phyloP scores from a whole-genome alignment of 495 filamentous ascomycete genomes.

The Penicillium soppii region DNA sequence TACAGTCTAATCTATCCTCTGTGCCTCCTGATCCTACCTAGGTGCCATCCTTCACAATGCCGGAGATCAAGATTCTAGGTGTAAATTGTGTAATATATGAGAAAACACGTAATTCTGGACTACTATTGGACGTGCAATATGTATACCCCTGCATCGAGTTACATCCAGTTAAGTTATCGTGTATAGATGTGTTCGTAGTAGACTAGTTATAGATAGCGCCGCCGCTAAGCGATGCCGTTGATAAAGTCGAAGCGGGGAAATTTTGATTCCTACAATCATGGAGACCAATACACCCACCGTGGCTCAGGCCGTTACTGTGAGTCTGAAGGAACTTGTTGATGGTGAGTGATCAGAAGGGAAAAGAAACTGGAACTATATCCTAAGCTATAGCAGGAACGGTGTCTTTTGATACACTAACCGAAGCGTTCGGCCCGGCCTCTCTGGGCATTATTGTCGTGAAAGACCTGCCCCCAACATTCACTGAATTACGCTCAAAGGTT shows the following conservation, averaged over 20 bases:
- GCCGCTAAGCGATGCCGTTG: neutral
- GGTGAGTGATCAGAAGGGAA: constrained; percentile 11
- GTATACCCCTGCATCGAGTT: constrained; percentile 1
- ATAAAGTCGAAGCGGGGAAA: constrained; percentile 22
- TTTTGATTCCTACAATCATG: constrained; percentile 12
- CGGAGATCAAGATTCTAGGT: no score
- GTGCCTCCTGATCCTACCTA: no score
- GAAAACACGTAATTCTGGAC: neutral
- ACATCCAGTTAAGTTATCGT: neutral
- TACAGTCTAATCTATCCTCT: no score
- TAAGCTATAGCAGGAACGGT: constrained; percentile 57
- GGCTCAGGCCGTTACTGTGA: constrained; percentile 53
- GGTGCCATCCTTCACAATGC: no score
- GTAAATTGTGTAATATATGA: no score
- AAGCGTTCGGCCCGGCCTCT: constrained; percentile 89
- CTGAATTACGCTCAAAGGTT: constrained; percentile 63
- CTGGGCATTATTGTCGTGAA: constrained; percentile 91
- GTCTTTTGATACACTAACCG: constrained; percentile 68
- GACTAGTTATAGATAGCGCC: constrained; percentile 6
- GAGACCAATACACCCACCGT: constrained; percentile 12
- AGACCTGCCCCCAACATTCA: constrained; percentile 72
- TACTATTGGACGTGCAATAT: neutral
- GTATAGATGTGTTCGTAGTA: neutral
- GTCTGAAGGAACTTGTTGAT: constrained; percentile 49
- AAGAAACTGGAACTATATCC: neutral